Percentiles rank a stretch among this genome's conserved stretches.
Conservation (phyloP, 352 stramenopile species). For the Phytophthora cactorum region DNA sequence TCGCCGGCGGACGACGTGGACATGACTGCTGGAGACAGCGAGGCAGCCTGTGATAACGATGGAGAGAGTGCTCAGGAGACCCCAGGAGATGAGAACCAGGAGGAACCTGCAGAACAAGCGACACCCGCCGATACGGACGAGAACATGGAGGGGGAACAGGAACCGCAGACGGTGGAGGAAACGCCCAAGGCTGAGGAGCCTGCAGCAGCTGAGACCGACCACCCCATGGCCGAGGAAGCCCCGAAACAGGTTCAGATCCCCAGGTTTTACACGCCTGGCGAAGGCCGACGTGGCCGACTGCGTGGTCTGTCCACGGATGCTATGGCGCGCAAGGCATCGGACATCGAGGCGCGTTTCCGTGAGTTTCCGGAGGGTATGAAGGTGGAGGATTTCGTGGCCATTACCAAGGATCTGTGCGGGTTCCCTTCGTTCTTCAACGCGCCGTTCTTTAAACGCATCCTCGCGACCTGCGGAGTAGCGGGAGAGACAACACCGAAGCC, state of each 20-base stretch:
- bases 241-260: conserved; percentile 54
- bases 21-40: conserved; percentile 38
- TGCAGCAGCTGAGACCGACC: conserved; percentile 20
- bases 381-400: conserved; percentile 90
- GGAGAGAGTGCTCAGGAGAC: conserved; percentile 5
- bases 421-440: conserved; percentile 99
- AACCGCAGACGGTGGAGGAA: conserved; percentile 15
- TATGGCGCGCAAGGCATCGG: conserved; percentile 63
- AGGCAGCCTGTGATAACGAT: conserved; percentile 22
- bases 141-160: conserved; percentile 35
- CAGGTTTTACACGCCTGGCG: conserved; percentile 73
- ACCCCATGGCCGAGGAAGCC: conserved; percentile 41
- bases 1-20: conserved; percentile 49
- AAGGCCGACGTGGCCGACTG: conserved; percentile 61
- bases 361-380: conserved; percentile 87
- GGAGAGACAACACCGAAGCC: conserved; percentile 35
- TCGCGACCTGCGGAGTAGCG: conserved; percentile 28
- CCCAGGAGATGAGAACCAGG: conserved; percentile 17
- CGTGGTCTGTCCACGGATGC: conserved; percentile 69
- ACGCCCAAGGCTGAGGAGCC: conserved; percentile 9
- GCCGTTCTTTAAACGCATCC: conserved; percentile 95
- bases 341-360: conserved; percentile 82
- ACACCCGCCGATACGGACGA: conserved; percentile 24
- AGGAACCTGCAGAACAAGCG: conserved; percentile 5
- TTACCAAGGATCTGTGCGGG: conserved; percentile 97